phyloP scores from a whole-genome alignment of 345 rosid species.

The Hibiscus tridactylites region DNA sequence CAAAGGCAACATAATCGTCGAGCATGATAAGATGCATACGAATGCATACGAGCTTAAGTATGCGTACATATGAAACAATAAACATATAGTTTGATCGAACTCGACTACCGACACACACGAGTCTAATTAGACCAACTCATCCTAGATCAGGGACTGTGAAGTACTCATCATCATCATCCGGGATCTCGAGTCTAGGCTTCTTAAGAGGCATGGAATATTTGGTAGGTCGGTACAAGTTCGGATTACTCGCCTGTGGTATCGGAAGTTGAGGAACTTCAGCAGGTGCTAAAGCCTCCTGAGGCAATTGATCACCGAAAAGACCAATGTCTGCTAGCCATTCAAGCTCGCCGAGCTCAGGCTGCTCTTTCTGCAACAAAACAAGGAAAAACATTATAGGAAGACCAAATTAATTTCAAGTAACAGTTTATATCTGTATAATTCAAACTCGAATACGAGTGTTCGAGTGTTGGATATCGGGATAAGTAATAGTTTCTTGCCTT shows the following conservation, averaged over 20 bases:
- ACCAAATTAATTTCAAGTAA: too few species aligned
- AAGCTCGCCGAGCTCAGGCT: constrained; percentile 64
- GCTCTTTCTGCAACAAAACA: constrained; percentile 52
- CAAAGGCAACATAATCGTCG: background rate
- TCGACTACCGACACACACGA: background rate
- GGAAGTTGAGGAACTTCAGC: constrained; percentile 92
- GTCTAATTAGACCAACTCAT: constrained; percentile 14
- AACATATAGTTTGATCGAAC: background rate
- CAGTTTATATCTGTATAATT: too few species aligned
- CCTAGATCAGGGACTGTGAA: constrained; percentile 92
- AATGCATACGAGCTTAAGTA: background rate
- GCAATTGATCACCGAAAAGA: constrained; percentile 52
- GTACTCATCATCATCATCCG: constrained; percentile 58
- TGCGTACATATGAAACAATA: background rate
- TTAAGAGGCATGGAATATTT: constrained; percentile 47
- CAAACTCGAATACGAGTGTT: too few species aligned
- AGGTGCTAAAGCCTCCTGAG: constrained; percentile 55
- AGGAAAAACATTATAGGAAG: background rate
- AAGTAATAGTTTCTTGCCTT: constrained; percentile 40
- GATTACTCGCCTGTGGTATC: constrained; percentile 24
- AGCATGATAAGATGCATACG: background rate
- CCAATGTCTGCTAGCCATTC: constrained; percentile 83
- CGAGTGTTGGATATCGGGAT: too few species aligned
- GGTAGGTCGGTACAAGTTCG: constrained; percentile 34
- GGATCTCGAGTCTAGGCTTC: constrained; percentile 66